These are phyloP conservation scores for Sarocladium oryzae DNA, from an alignment of 2,329 filamentous ascomycete species.

Conservation along the genomic window DNA sequence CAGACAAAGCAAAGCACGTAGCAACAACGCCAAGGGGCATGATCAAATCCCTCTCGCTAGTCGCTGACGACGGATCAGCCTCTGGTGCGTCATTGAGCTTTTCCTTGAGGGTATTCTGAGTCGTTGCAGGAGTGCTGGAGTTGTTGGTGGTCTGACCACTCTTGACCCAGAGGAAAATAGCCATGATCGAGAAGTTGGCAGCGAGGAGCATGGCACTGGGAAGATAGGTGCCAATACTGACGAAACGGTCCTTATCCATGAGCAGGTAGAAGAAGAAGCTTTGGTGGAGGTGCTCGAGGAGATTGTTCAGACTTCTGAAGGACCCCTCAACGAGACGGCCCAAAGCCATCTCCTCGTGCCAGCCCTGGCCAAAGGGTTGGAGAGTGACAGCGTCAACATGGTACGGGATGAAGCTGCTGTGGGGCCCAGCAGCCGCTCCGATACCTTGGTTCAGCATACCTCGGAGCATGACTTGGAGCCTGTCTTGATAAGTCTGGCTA, in stretches of 20 bases:
- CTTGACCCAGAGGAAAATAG: constrained; percentile 87
- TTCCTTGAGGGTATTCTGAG: constrained; percentile 10
- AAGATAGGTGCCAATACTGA: constrained; percentile 95
- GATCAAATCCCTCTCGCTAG: constrained; percentile 59
- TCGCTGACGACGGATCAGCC: constrained; percentile 14
- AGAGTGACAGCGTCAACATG: constrained; percentile 95
- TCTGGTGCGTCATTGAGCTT: constrained; percentile 25
- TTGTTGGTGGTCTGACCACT: constrained; percentile 52
- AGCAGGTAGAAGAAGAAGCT: constrained; percentile 99
- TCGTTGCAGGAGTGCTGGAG: constrained; percentile 11
- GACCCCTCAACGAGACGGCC: constrained; percentile 84
- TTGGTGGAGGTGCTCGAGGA: constrained; percentile 94
- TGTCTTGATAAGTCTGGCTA: constrained; percentile 69
- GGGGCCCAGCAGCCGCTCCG: constrained; percentile 81
- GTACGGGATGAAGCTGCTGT: constrained; percentile 95
- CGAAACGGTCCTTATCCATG: constrained; percentile 86
- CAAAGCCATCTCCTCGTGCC: constrained; percentile 97
- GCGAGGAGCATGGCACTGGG: constrained; percentile 97
- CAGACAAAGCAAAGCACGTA: constrained; percentile 66
- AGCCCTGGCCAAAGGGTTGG: constrained; percentile 82
- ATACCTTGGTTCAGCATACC: constrained; percentile 84
- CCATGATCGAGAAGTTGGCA: constrained; percentile 91
- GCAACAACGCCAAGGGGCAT: constrained; percentile 69
- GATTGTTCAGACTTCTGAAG: constrained; percentile 89
- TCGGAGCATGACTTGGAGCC: constrained; percentile 80